Base-by-base conservation (phyloP, 2,329 filamentous ascomycete genomes). In the Phialocephala sp. region DNA sequence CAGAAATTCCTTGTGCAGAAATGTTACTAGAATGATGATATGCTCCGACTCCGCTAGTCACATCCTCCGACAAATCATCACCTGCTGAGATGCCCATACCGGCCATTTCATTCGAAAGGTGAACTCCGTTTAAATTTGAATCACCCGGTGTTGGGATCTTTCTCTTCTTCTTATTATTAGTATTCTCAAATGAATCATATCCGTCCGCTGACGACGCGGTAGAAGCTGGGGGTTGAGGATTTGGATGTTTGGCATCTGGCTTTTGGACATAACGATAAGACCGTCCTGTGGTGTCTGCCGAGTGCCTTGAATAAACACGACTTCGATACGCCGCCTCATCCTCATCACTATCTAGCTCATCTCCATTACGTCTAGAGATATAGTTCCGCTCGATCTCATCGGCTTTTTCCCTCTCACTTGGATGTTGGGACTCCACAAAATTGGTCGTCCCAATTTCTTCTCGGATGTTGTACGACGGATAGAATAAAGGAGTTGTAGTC, bases 151-250 rank as follows among this genome's bases (percentile, higher is more conserved):
- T 93, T 0, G 95, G 95, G 43, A 99, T 98, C 80, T 99, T 99
- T 72, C 95, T 87, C 79, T 99, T 98, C 83, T 98, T 99, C 80
- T 99, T 99, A 77, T 99, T 99, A 78, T 97, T 98, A 41, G 93
- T 97, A 74, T 98, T 98, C 79, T 99, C 95, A 74, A 97, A 97
- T 8, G 93, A 95, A 78, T 99, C 95, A 77, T 98, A 98, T 15
- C 94, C 93, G 77, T 98, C 94, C 12, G 87, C 82, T 2, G 90
- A 91, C 4, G 89, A 90, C 6, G 87, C 84, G 27, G 89, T 88
- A 14, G 92, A 93, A 52, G 85, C 85, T 58, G 89, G 85, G 24
- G 87, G 86, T 52, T 87, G 83, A 20, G 81, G 78, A 63, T 82
- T 83, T 2, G 77, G 66, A 59, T 82, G 80, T 65, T 81, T 82